Base-by-base conservation (phyloP, 2,329 filamentous ascomycete species). In the Talaromyces sp. region DNA sequence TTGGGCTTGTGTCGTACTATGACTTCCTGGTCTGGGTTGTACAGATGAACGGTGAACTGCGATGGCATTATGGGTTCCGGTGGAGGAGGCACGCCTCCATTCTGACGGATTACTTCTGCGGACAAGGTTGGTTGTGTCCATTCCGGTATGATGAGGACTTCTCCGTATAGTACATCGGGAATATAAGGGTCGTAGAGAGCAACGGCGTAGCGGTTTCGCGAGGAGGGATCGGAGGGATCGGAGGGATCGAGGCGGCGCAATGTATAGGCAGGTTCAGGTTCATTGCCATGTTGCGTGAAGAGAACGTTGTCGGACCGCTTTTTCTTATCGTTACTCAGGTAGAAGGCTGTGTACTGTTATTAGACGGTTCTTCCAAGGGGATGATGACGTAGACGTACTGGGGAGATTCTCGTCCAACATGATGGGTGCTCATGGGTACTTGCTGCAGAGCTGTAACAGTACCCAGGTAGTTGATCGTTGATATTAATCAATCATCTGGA, bases 351-450 rank as follows among this genome's bases (percentile, higher is more conserved):
- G n/a, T n/a, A n/a, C n/a, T 57, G 17, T 21, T 17, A 21, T 9
- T 45, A 45, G 46, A 31, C 5, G 31, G 22, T n/a, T 19, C 43
- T 28, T 55, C 17, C 36, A 17, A 5, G 25, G 39, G n/a, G 28
- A 15, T 39, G 19, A 39, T 37, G 48, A 28, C 15, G 8, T 22
- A 50, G 46, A 54, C 62, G 5, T 61, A 80, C 79, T 89, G 55
- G 91, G 91, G 17, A 96, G 83, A 73, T 91, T 94, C 71, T 93
- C 89, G 84, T 95, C 90, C 68, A 94, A 82, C 90, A 95, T 95
- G 17, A 54, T 64, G 53, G 41, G 11, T 19, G 5, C 7, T 48
- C 45, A 35, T 15, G 28, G 28, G 13, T 35, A 28, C 25, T 28
- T 7, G n/a, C n/a, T n/a, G n/a, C n/a, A n/a, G n/a, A 28, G 25